Percentiles rank a stretch among this genome's conserved stretches.
These are phyloP conservation scores for Stephania yunnanensis DNA, from an alignment of 164 flowering plant species.

Conservation along the genomic window DNA sequence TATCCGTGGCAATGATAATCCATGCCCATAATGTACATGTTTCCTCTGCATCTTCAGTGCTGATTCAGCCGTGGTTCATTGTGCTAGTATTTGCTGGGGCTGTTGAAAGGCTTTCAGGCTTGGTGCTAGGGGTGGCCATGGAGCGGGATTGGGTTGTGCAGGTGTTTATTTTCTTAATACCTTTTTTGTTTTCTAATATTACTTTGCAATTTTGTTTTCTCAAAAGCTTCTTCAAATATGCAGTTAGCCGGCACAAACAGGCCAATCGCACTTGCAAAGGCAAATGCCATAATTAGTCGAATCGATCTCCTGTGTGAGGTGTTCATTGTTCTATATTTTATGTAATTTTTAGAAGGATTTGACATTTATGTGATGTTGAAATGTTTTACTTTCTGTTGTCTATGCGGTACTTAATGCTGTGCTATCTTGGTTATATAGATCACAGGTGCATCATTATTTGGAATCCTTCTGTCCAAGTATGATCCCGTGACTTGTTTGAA, in stretches of 20 bases:
- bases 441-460: conserved; percentile 88
- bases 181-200: not conserved
- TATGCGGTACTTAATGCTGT: not conserved
- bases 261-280: conserved; percentile 89
- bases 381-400: not conserved
- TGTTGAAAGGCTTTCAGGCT: conserved; percentile 79
- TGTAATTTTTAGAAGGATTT: not conserved
- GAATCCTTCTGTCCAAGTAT: conserved; percentile 80
- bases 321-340: not conserved
- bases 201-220: not conserved
- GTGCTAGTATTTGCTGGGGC: conserved; percentile 77
- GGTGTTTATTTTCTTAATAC: conserved; percentile 35
- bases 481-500: conserved; percentile 88
- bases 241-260: conserved; percentile 92
- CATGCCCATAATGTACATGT: conserved; percentile 50
- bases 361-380: not conserved
- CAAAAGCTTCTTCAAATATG: conserved; percentile 6
- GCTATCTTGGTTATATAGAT: conserved; percentile 46
- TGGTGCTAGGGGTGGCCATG: conserved; percentile 85
- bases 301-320: conserved; percentile 97
- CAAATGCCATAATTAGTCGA: conserved; percentile 85
- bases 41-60: conserved; percentile 46
- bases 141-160: conserved; percentile 99
- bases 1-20: conserved; percentile 87
- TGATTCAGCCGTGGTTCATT: conserved; percentile 84